Evolutionary conservation across 805 yeast genomes (phyloP), one percentile per base, ranked within the genome.

Genomic region (Hanseniaspora lachancei): DNA sequence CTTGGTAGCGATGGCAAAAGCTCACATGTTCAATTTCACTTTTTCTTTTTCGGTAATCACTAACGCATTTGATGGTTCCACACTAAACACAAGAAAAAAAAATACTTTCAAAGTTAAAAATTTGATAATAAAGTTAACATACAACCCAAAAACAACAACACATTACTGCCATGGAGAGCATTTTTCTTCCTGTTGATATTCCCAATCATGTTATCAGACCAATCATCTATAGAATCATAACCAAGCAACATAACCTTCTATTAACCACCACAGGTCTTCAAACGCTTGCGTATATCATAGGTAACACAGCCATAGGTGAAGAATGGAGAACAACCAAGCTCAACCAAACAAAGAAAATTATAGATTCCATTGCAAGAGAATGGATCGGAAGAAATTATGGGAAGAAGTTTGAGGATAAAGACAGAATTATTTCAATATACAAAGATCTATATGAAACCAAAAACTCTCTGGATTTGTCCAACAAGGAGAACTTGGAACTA

Each of bases 151-250:
- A 20, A 21, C n/a, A 10, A 35, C 41, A 12, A 47, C 32, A 6
- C 13, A 21, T 12, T 32, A 27, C 43, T 29, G 34, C 16, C 10
- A 42, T 23, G 35, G 29, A 41, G 2, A 34, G 13, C 16, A 24
- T 51, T 2, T 43, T 51, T n/a, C 38, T 51, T 24, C 97, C 97
- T 0, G 81, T 87, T 2, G 76, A 77, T 57, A 78, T 91, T 1
- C 85, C 81, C 54, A 87, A 96, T 0, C 79, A 91, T 0, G 86
- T 86, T 63, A 72, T 93, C 46, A 77, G 98, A 47, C 98, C 98
- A 0, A 71, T 91, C 49, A 97, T 97, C 0, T 93, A 89, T 67
- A 74, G 98, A 42, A 78, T 91, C 1, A 68, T 93, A 9, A 86
- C 97, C 5, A 91, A 89, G 68, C 93, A 91, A 65, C 91, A 88